Evolutionary conservation across 202 grass and related monocot genomes (phyloP), one percentile per base, ranked within the genome.

Genomic region (Bolboschoenoplectus hybrid): DNA sequence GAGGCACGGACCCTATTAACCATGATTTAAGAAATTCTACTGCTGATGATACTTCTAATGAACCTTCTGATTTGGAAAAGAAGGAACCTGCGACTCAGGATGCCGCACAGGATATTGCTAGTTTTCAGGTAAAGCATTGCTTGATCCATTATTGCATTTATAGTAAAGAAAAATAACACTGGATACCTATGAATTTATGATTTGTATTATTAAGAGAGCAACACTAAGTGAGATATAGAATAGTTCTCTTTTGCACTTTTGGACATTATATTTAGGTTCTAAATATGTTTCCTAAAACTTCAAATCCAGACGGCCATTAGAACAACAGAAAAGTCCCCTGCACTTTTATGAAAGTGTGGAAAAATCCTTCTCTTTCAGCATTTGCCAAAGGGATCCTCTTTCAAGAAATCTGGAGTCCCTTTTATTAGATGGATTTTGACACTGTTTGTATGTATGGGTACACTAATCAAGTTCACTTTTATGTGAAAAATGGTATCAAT

Each of bases 51-150:
- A 82, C 49, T 92, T 53, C 45, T 74, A 70, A 64, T 50, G 81
- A 57, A 45, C 40, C 56, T 90, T 85, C 84, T 87, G 36, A 82
- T 86, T 57, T 87, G 62, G 87, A 87, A 82, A 82, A 58, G 81
- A 86, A 85, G 9, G 52, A 83, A 40, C 11, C 46, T 65, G 83
- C 77, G 73, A 19, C 78, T 74, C 67, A 80, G 11, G 82, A 77
- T 64, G 82, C 1, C 78, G 60, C 87, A 26, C 91, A 90, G 53
- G 85, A 93, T 87, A 87, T 95, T 91, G 93, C 95, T 87, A 95
- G 87, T 91, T 98, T 93, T 88, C 88, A 95, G 95, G 95, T 98
- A 81, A 61, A 39, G 45, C 85, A 12, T 6, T 56, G 44, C 74
- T 16, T 26, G 57, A 13, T 70, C 72, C 39, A n/a, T 66, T 46